Conservation (phyloP, 495 filamentous ascomycete genomes). For the Aspergillus hancockii region DNA sequence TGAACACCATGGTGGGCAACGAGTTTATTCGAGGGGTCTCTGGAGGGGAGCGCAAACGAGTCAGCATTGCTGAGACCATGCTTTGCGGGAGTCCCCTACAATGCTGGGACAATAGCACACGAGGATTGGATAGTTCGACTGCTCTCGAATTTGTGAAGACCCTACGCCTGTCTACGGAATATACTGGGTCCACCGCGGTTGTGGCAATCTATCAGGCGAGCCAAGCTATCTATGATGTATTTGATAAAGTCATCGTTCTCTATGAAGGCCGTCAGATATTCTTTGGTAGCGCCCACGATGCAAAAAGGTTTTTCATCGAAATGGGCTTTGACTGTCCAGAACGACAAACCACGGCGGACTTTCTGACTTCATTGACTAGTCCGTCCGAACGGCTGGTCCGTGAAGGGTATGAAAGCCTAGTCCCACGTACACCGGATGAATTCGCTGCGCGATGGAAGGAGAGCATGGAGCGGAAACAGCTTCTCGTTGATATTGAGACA, state of each 20-base stretch:
- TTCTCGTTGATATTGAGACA: constrained; percentile 69
- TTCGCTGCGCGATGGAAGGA: constrained; percentile 74
- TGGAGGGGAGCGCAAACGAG: constrained; percentile 81
- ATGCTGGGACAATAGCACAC: constrained; percentile 80
- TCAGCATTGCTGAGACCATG: constrained; percentile 74
- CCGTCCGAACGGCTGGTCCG: constrained; percentile 65
- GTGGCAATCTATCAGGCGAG: constrained; percentile 88
- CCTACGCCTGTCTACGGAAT: constrained; percentile 63
- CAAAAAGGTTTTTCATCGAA: constrained; percentile 68
- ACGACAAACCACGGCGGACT: constrained; percentile 76
- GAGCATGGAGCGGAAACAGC: constrained; percentile 63
- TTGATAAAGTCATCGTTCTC: constrained; percentile 76
- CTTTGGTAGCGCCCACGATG: constrained; percentile 64
- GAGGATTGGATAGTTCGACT: constrained; percentile 78
- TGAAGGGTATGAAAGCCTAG: constrained; percentile 62
- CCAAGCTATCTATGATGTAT: constrained; percentile 72
- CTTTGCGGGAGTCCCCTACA: constrained; percentile 67
- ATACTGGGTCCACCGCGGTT: constrained; percentile 63
- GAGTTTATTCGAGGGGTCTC: constrained; percentile 77
- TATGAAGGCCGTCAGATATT: constrained; percentile 86
- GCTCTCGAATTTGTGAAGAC: constrained; percentile 79
- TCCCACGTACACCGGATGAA: constrained; percentile 74
- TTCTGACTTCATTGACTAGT: constrained; percentile 77
- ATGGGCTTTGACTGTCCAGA: constrained; percentile 75
- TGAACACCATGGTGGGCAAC: constrained; percentile 77